These are phyloP conservation scores for Solanum stenotomum DNA, from an alignment of 257 asterid species.

Conservation along the genomic window DNA sequence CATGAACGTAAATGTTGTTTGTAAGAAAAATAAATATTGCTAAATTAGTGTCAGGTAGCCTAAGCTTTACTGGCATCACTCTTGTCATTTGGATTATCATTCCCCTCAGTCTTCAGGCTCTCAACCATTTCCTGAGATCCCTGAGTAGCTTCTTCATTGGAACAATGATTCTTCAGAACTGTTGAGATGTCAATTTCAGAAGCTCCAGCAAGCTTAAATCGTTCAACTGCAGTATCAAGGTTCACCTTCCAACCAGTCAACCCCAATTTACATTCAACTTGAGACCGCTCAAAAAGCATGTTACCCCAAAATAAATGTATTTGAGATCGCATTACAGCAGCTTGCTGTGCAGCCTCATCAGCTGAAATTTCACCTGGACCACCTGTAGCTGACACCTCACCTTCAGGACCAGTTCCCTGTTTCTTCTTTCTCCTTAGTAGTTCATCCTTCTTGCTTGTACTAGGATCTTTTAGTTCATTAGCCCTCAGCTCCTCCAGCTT, in stretches of 20 bases:
- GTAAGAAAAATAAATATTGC: neutral
- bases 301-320: slow-evolving; percentile 92
- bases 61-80: neutral
- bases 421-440: slow-evolving; percentile 46
- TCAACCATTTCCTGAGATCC: slow-evolving; percentile 24
- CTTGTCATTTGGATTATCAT: slow-evolving; percentile 1
- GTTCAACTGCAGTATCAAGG: slow-evolving; percentile 63
- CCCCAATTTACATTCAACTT: slow-evolving; percentile 60
- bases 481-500: slow-evolving; percentile 80
- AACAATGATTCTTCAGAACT: slow-evolving; percentile 65
- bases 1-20: neutral
- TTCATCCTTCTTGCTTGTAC: slow-evolving; percentile 56
- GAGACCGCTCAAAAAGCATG: slow-evolving; percentile 83
- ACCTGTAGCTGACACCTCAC: slow-evolving; percentile 25
- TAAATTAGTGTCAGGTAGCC: neutral
- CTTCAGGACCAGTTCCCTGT: slow-evolving; percentile 37
- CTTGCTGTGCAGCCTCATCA: slow-evolving; percentile 78
- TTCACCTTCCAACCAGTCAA: slow-evolving; percentile 73
- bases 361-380: slow-evolving; percentile 39
- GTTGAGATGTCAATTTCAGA: slow-evolving; percentile 74
- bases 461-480: slow-evolving; percentile 50
- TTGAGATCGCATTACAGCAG: slow-evolving; percentile 80
- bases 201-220: slow-evolving; percentile 88
- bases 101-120: slow-evolving; percentile 4
- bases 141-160: slow-evolving; percentile 43